Evolutionary conservation across 495 filamentous ascomycete species (phyloP), one percentile per base, ranked within the genome.

Genomic region (Hamigera avellanea): DNA sequence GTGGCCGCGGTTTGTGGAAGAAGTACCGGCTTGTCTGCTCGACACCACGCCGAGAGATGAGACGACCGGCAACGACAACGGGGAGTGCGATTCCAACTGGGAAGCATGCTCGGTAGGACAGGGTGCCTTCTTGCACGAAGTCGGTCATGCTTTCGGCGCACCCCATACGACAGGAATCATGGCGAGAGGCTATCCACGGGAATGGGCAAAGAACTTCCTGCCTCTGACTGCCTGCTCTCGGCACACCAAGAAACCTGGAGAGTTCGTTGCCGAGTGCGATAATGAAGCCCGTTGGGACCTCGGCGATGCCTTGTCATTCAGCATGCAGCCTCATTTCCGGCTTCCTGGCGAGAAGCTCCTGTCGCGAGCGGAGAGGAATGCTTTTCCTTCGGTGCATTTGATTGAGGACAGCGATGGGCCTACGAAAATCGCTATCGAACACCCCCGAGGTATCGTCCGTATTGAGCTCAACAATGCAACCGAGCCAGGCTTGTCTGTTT

Each of bases 1-100:
- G 5, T 67, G 65, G 54, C 64, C 67, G 9, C 53, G 66, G 5
- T 69, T 61, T 44, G 17, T 71, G 21, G 66, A 66, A 43, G 62
- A 65, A 21, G 49, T 66, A 8, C 39, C 53, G 35, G 40, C 50
- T 26, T 63, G 57, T 37, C 43, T 66, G 19, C 43, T 49, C 7
- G 59, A 66, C 21, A 32, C 36, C 19, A 48, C 43, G 2, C 29
- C 31, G 1, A 38, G 53, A 0, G 59, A 56, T 0, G 53, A 56
- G 15, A 57, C 48, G 4, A 51, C 64, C 7, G 55, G 54, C 8
- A 58, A 63, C 26, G 60, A 66, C 37, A 55, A 58, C 27, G 46
- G 51, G 13, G 56, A 64, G 45, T 63, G 62, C 32, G 41, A 42
- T 0, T 49, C 52, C 27, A 51, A 58, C 47, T 54, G 61, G 46